Evolutionary conservation across 768 basidiomycete genomes (phyloP).

Genomic region (Russula griseocarnosa): DNA sequence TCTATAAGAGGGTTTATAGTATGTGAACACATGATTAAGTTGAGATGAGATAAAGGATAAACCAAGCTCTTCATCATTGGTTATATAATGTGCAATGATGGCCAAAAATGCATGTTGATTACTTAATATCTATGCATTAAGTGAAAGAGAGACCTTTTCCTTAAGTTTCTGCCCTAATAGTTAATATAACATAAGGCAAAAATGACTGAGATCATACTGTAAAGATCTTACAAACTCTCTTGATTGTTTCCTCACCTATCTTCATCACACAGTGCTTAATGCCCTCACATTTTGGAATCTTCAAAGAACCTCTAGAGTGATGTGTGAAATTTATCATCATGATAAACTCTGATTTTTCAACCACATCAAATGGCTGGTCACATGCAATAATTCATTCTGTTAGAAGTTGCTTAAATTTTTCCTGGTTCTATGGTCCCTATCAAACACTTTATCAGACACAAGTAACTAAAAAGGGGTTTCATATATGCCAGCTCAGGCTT

Average conservation of each 20-base stretch:
- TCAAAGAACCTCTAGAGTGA: background rate
- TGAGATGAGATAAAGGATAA: no score
- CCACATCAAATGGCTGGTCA: background rate
- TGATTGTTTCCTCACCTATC: background rate
- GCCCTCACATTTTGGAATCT: background rate
- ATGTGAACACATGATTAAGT: no score
- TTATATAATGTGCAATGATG: conserved; percentile 1
- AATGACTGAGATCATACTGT: background rate
- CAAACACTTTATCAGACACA: no score
- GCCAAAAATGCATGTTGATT: background rate
- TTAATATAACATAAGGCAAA: background rate
- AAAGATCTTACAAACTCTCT: background rate
- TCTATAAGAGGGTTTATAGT: background rate
- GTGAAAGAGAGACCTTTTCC: background rate
- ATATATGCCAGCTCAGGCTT: background rate
- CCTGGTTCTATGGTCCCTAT: background rate
- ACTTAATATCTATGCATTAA: background rate
- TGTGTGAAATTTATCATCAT: no score
- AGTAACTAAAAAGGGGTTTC: no score
- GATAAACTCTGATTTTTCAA: no score
- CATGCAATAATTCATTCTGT: background rate
- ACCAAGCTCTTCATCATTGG: background rate
- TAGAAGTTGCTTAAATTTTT: background rate
- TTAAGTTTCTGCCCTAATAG: background rate
- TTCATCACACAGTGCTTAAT: background rate